Conservation (phyloP, 768 basidiomycete genomes). For the Termitomyces heimii region DNA sequence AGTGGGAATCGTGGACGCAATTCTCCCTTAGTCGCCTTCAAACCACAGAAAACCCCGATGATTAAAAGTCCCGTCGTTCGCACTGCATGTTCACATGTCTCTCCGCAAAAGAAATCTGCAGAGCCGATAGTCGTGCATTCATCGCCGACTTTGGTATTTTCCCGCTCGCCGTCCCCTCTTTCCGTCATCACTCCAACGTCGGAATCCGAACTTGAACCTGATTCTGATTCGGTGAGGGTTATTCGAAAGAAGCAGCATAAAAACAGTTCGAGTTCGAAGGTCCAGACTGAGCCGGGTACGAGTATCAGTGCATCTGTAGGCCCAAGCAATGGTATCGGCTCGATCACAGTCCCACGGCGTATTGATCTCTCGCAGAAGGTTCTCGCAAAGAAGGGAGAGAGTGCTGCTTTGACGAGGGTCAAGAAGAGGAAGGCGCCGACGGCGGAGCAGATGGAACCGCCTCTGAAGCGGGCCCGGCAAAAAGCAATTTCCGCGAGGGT, state of each 20-base stretch:
- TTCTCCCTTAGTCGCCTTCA: background rate
- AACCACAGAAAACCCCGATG: background rate
- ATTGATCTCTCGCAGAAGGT: constrained; percentile 11
- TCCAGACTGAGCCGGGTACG: background rate
- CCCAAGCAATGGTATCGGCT: background rate
- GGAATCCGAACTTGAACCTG: background rate
- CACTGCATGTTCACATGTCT: background rate
- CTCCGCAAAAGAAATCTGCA: background rate
- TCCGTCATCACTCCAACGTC: constrained; percentile 1
- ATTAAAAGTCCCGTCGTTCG: background rate
- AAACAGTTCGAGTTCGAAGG: background rate
- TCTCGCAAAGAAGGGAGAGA: constrained; percentile 9
- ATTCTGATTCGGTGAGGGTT: constrained; percentile 2
- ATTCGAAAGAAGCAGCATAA: constrained; percentile 10
- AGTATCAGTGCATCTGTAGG: background rate
- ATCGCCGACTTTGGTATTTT: constrained; percentile 12
- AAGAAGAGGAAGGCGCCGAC: constrained; percentile 24
- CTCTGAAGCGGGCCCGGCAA: constrained; percentile 24
- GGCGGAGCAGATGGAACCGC: constrained; percentile 19
- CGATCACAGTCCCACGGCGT: background rate
- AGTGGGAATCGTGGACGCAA: background rate
- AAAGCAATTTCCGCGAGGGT: background rate
- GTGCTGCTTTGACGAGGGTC: constrained; percentile 24
- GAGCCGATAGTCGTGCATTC: background rate
- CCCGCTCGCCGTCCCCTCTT: constrained; percentile 12